phyloP scores from a whole-genome alignment of 2,329 filamentous ascomycete genomes.

The Canariomyces notabilis region DNA sequence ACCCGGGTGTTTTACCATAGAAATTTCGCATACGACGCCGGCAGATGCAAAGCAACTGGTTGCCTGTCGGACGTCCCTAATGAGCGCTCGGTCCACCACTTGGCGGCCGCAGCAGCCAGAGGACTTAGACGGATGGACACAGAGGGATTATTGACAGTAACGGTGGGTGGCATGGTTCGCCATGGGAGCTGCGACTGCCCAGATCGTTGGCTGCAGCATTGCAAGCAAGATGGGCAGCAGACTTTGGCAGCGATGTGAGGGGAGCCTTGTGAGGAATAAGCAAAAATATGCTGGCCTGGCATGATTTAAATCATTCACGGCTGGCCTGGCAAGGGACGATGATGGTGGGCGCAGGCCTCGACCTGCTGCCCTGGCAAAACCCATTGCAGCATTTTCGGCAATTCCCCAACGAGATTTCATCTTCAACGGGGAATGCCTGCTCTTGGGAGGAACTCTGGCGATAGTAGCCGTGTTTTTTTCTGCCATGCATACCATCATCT shows the following conservation, averaged over 20 bases:
- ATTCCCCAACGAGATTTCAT: neutral
- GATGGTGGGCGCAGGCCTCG: neutral
- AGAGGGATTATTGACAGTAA: neutral
- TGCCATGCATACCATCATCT: slow-evolving; percentile 15
- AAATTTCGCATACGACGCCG: slow-evolving; percentile 9
- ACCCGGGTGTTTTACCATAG: slow-evolving; percentile 4
- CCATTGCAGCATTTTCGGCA: neutral
- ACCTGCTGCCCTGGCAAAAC: neutral
- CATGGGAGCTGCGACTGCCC: too few relatives aligned
- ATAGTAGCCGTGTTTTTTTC: slow-evolving; percentile 13
- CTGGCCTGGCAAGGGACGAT: neutral
- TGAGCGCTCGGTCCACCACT: slow-evolving; percentile 3
- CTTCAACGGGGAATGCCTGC: neutral
- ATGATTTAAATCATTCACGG: neutral
- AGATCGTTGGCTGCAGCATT: neutral
- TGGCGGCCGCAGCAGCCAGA: neutral
- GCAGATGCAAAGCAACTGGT: neutral
- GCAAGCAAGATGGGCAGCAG: neutral
- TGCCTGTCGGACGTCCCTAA: slow-evolving; percentile 1
- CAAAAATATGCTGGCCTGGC: neutral
- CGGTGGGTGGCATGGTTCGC: too few relatives aligned
- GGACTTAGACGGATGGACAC: neutral
- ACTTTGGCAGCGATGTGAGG: neutral
- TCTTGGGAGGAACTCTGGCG: neutral
- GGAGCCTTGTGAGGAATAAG: neutral